Evolutionary conservation across 2,329 filamentous ascomycete genomes (phyloP).

Genomic region (Coniochaeta ligniaria): DNA sequence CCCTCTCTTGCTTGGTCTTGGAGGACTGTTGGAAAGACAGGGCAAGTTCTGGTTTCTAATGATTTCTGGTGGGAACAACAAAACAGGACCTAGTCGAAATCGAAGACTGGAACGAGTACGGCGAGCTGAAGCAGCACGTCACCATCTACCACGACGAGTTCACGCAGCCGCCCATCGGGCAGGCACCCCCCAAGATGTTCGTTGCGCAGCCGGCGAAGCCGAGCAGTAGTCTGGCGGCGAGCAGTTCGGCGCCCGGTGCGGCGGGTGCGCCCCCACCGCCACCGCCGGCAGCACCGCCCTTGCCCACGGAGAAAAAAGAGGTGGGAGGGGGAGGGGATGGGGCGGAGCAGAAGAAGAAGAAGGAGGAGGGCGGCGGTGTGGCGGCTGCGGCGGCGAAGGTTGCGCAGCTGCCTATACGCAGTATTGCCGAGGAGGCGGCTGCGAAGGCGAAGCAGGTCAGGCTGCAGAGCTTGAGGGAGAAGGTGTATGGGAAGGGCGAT

Average conservation of each 20-base stretch:
- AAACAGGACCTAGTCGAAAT: slow-evolving; percentile 81
- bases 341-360: slow-evolving; percentile 8
- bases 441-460: slow-evolving; percentile 55
- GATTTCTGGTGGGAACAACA: too few species aligned
- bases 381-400: slow-evolving; percentile 18
- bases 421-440: slow-evolving; percentile 58
- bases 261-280: background rate
- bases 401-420: slow-evolving; percentile 39
- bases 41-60: too few species aligned
- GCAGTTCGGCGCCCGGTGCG: slow-evolving; percentile 12
- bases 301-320: slow-evolving; percentile 13
- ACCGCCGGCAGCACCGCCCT: slow-evolving; percentile 11
- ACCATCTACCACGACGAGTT: slow-evolving; percentile 58
- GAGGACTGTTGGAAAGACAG: too few species aligned
- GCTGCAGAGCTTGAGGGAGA: slow-evolving; percentile 45
- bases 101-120: slow-evolving; percentile 99
- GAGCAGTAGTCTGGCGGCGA: slow-evolving; percentile 12
- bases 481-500: slow-evolving; percentile 42
- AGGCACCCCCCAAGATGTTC: slow-evolving; percentile 36
- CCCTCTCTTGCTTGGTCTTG: slow-evolving; percentile 1
- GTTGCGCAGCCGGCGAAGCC: slow-evolving; percentile 16
- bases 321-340: slow-evolving; percentile 14
- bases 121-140: slow-evolving; percentile 84
- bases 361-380: slow-evolving; percentile 14
- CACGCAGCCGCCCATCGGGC: slow-evolving; percentile 48